Percentiles rank a stretch among this genome's conserved stretches.
Conservation (phyloP, 2,329 filamentous ascomycete species). For the Pestalotiopsis fici region DNA sequence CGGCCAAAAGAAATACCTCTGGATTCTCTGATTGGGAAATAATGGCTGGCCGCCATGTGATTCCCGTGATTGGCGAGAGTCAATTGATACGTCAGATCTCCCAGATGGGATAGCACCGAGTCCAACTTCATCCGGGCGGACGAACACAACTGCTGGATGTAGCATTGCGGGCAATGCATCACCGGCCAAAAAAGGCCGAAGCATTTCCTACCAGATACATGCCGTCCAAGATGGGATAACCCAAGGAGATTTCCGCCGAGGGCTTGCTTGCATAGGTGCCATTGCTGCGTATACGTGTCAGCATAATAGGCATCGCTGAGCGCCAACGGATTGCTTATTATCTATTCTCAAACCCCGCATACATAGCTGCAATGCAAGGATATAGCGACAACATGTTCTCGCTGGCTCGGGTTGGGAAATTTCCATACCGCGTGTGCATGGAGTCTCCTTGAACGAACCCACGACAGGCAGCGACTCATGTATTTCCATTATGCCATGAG, state of each 20-base stretch:
- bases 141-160: background rate
- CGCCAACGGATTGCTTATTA: background rate
- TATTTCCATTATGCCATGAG: no score
- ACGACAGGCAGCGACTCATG: background rate
- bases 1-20: background rate
- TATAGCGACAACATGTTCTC: background rate
- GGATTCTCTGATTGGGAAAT: background rate
- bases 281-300: background rate
- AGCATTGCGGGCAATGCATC: background rate
- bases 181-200: background rate
- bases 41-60: background rate
- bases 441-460: background rate
- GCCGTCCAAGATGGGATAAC: background rate
- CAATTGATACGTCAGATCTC: background rate
- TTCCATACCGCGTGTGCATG: background rate
- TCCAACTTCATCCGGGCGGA: background rate
- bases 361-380: background rate
- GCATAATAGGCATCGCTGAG: background rate
- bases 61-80: background rate
- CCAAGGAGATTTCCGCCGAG: background rate
- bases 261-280: background rate
- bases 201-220: background rate
- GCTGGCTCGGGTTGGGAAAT: background rate
- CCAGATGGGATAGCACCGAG: background rate
- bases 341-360: background rate